These are phyloP conservation scores for Aspergillus incahuasiensis DNA, from an alignment of 495 filamentous ascomycete species.

Conservation along the genomic window DNA sequence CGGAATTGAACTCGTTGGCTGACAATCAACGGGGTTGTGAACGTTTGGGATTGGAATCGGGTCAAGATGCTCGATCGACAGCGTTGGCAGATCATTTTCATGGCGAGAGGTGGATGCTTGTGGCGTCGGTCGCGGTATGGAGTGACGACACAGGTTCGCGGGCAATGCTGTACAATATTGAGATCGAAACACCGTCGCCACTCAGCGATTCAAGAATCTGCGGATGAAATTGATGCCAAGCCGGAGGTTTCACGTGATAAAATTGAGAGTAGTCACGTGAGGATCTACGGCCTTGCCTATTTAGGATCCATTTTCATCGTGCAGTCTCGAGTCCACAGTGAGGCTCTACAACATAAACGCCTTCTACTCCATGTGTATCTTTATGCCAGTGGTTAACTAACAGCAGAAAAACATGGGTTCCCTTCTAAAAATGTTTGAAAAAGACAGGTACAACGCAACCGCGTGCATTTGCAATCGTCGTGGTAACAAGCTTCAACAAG, in stretches of 20 bases:
- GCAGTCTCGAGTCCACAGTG: too few species aligned
- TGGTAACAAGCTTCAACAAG: not conserved
- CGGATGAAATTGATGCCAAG: constrained; percentile 44
- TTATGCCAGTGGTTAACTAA: not conserved
- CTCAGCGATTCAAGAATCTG: constrained; percentile 30
- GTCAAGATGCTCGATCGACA: constrained; percentile 42
- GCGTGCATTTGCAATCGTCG: not conserved
- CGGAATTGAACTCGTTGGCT: constrained; percentile 35
- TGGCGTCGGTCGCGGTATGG: not conserved
- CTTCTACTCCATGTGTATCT: not conserved
- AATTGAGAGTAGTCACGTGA: not conserved
- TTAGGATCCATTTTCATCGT: not conserved
- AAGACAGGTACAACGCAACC: not conserved
- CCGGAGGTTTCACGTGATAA: constrained; percentile 37
- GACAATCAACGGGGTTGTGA: constrained; percentile 26
- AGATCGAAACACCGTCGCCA: constrained; percentile 8
- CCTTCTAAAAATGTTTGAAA: not conserved
- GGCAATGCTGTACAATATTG: not conserved
- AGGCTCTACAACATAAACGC: too few species aligned
- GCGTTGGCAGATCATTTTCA: constrained; percentile 46
- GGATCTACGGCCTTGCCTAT: not conserved
- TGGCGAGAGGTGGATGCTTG: not conserved
- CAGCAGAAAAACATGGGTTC: not conserved
- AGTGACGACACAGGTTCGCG: not conserved
- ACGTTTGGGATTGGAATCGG: constrained; percentile 31